Evolutionary conservation across 345 rosid species (phyloP).

Genomic region (Camelina laxa): DNA sequence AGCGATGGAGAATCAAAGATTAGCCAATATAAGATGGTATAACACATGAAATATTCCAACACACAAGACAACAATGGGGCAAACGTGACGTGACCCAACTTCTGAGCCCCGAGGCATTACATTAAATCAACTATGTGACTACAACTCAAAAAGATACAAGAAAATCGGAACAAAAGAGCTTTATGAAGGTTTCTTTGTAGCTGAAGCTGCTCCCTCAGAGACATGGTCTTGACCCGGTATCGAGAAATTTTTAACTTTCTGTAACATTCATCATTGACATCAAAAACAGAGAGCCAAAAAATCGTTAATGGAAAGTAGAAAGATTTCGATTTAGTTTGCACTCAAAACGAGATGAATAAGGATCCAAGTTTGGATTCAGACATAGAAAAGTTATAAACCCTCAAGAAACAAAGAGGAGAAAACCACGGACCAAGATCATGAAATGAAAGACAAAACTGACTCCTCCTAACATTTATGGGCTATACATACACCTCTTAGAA

Average conservation of each 20-base stretch:
- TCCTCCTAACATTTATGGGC: neutral
- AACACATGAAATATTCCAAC: too few relatives aligned
- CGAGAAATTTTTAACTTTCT: conserved; percentile 77
- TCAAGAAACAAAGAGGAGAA: neutral
- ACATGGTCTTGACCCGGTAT: conserved; percentile 51
- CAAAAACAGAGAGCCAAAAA: neutral
- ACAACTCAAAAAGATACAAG: conserved; percentile 8
- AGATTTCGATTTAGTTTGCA: neutral
- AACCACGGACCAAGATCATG: conserved; percentile 1
- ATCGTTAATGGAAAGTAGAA: neutral
- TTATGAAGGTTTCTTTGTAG: conserved; percentile 50
- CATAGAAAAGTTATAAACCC: neutral
- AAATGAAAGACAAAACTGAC: conserved; percentile 3
- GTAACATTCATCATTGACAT: conserved; percentile 19
- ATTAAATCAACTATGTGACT: conserved; percentile 2
- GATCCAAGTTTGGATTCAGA: neutral
- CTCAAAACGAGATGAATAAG: neutral
- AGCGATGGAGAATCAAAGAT: too few relatives aligned
- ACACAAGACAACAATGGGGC: neutral
- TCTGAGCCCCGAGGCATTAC: neutral
- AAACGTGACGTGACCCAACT: neutral
- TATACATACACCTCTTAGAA: neutral
- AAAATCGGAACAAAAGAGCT: neutral
- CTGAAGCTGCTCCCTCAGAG: conserved; percentile 42
- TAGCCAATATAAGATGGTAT: too few relatives aligned